Evolutionary conservation across 805 yeast species (phyloP), one percentile per base, ranked within the genome.

Genomic region (Jamesozyma jinghongensis): DNA sequence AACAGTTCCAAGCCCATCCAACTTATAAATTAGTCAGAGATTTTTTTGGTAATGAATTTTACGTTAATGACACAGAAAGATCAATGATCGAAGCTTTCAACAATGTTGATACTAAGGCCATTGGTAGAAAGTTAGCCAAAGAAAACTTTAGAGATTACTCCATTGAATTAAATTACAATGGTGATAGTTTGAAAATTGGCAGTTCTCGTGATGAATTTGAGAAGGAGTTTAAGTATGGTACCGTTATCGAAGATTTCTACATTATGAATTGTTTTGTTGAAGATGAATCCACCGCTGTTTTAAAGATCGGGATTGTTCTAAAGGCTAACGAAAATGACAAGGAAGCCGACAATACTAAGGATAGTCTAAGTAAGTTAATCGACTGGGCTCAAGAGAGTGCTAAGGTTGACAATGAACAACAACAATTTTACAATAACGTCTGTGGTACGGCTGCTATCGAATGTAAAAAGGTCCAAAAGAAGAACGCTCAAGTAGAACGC

Each of bases 1-100:
- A 33, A 16, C n/a, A 29, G 20, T 41, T 40, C 19, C 43, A 48
- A 28, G 16, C n/a, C 19, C 6, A 22, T 7, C 60, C 61, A 17
- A 41, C 32, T 11, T 57, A 55, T 40, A 50, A 41, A 18, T 34
- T 55, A 5, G 59, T 52, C 2, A 43, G 43, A 7, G 61, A 57
- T 36, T 32, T 50, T 10, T 53, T 51, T 34, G 63, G 62, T 26
- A 62, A 56, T 32, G 57, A 56, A 19, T 60, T 50, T 37, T 60
- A 56, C 20, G 55, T 57, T 26, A 56, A 53, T 38, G 62, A 57
- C 19, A 52, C 48, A 12, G 51, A 49, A 10, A 44, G 45, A 13
- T 17, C 22, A 14, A 35, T 47, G 32, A 28, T 33, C 29, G 40
- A 33, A 29, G 40, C 32, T 19, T 28, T 56, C 31, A 34, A 48